These are phyloP conservation scores for Candida sojae DNA, from an alignment of 1,139 yeast species.

Conservation along the genomic window DNA sequence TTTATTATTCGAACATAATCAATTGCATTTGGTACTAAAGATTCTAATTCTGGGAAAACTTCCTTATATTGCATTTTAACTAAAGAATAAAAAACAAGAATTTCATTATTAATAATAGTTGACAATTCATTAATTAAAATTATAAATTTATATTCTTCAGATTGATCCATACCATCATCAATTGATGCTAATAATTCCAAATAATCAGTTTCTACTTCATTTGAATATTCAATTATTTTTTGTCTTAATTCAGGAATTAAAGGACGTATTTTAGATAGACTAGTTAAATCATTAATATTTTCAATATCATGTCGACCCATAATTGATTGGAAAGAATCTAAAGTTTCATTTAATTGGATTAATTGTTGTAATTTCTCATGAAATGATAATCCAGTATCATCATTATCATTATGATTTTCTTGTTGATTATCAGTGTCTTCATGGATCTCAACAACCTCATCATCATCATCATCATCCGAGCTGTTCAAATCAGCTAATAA, in stretches of 20 bases:
- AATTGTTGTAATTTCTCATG: conserved; percentile 16
- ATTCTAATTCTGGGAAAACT: conserved; percentile 72
- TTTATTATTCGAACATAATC: conserved; percentile 61
- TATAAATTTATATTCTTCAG: conserved; percentile 51
- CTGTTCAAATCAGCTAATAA: conserved; percentile 36
- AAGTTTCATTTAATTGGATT: conserved; percentile 12
- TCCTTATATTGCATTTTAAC: conserved; percentile 55
- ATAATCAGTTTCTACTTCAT: conserved; percentile 31
- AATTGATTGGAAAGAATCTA: conserved; percentile 15
- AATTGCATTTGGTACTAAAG: conserved; percentile 61
- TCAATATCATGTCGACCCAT: conserved; percentile 19
- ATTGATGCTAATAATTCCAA: conserved; percentile 34
- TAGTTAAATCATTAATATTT: conserved; percentile 19
- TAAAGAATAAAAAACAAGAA: conserved; percentile 49
- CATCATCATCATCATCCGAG: conserved; percentile 20
- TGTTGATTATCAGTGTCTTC: conserved; percentile 7
- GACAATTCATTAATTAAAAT: conserved; percentile 58
- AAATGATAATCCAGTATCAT: conserved; percentile 7
- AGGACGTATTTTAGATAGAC: conserved; percentile 25
- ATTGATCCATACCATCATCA: conserved; percentile 29
- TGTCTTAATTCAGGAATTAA: conserved; percentile 27
- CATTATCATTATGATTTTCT: conserved; percentile 1
- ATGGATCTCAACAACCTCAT: conserved; percentile 13
- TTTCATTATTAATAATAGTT: conserved; percentile 58
- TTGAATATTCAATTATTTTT: conserved; percentile 24